Base-by-base conservation (phyloP, 2,329 filamentous ascomycete genomes). In the Talaromyces sp. region DNA sequence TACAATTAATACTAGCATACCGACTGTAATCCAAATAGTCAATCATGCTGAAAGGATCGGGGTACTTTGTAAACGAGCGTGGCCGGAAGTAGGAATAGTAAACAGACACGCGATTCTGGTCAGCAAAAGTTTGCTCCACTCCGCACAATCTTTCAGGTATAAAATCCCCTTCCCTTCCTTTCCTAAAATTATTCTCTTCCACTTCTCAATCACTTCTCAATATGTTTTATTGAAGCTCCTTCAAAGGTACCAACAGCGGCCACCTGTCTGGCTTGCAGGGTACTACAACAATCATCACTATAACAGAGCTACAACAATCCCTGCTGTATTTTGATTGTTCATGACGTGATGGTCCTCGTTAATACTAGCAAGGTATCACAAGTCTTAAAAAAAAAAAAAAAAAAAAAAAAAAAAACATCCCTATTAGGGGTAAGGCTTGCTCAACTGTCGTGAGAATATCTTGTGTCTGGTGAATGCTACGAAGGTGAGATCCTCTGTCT, bases 381-480 rank as follows among this genome's bases (percentile, higher is more conserved):
- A 35, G 14, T 35, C 32, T 17, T 35, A n/a, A n/a, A n/a, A n/a
- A n/a, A n/a, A n/a, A n/a, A n/a, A n/a, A n/a, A n/a, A n/a, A n/a
- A n/a, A n/a, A n/a, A n/a, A n/a, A n/a, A n/a, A n/a, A n/a, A n/a
- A n/a, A n/a, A n/a, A n/a, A n/a, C n/a, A n/a, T 38, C 35, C 35
- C 17, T 8, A n/a, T n/a, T 38, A 38, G 11, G 17, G 35, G n/a
- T 38, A 17, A 8, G 14, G 6, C 17, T 2, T 5, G 8, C 35
- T n/a, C 1, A 38, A 2, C 2, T 8, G 17, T 6, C 14, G 8
- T n/a, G 1, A n/a, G 2, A 4, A n/a, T n/a, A n/a, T 9, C 13
- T 8, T 14, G 10, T 31, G 29, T 2, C 6, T 31, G 1, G 8
- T 31, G 4, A 31, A 31, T 31, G 29, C 10, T 10, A 31, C n/a